Evolutionary conservation across 108 stramenopile species (phyloP).

Genomic region (Cyclotella baltica): DNA sequence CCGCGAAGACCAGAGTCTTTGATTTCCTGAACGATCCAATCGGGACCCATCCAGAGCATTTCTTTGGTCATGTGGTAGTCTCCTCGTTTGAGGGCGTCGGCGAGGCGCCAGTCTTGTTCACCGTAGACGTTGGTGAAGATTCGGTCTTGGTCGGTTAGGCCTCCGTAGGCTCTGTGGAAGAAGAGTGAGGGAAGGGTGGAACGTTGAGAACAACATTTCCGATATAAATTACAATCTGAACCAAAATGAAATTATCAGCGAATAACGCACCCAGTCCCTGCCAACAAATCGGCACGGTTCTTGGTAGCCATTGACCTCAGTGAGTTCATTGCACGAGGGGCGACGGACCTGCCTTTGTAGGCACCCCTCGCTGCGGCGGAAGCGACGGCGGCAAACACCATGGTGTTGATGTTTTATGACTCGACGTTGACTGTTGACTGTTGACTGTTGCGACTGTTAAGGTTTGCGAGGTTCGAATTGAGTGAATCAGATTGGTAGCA

Average conservation of each 20-base stretch:
- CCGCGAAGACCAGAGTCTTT: constrained; percentile 99
- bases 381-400: constrained; percentile 22
- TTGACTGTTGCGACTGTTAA: background rate
- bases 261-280: constrained; percentile 49
- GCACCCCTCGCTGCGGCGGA: constrained; percentile 23
- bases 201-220: background rate
- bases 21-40: constrained; percentile 99
- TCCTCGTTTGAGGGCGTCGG: constrained; percentile 94
- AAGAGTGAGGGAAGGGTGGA: background rate
- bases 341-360: constrained; percentile 1
- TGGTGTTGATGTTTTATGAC: background rate
- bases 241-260: background rate
- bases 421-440: background rate
- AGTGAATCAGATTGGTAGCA: no score
- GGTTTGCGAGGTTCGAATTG: background rate
- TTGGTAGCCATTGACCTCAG: constrained; percentile 37
- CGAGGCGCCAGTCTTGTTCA: constrained; percentile 99
- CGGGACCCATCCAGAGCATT: constrained; percentile 99
- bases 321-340: constrained; percentile 13
- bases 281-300: constrained; percentile 52
- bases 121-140: constrained; percentile 99
- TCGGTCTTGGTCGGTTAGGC: constrained; percentile 98
- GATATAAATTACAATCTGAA: background rate
- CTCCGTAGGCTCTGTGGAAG: constrained; percentile 74
- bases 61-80: constrained; percentile 97